These are phyloP conservation scores for Bassia scoparia DNA, from an alignment of 148 eudicot genomes.

Conservation along the genomic window DNA sequence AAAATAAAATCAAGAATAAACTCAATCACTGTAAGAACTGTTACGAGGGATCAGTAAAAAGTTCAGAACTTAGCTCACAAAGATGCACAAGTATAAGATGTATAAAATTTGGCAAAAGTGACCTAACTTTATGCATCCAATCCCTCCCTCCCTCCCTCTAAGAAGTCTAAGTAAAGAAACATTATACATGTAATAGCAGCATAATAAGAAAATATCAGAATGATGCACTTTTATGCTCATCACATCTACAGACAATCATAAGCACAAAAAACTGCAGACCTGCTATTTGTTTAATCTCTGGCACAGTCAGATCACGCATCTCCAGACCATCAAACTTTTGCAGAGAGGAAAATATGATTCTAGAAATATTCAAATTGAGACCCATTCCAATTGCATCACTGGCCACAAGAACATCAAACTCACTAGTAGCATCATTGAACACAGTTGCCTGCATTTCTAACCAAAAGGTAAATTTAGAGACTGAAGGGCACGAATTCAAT, in stretches of 20 bases:
- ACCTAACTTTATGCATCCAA: not conserved
- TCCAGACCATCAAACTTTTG: constrained; percentile 79
- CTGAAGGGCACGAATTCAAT: constrained; percentile 9
- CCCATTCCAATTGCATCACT: constrained; percentile 99
- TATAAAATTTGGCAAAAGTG: no score
- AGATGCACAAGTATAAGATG: no score
- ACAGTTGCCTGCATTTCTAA: constrained; percentile 86
- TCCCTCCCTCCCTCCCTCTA: no score
- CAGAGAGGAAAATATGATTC: constrained; percentile 81
- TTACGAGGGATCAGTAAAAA: no score
- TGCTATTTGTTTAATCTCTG: constrained; percentile 97
- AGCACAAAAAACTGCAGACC: constrained; percentile 37
- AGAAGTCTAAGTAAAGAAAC: no score
- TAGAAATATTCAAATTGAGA: constrained; percentile 88
- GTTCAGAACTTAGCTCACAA: no score
- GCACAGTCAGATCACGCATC: constrained; percentile 63
- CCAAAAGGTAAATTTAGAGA: constrained; percentile 24
- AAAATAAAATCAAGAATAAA: no score
- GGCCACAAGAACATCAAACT: constrained; percentile 95
- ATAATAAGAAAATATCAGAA: no score
- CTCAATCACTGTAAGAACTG: no score
- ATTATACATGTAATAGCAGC: no score
- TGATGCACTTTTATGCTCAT: no score
- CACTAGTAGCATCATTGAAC: constrained; percentile 89
- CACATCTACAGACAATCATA: not conserved